Evolutionary conservation across 2,329 filamentous ascomycete species (phyloP).

Genomic region (Lachnellula willkommii): DNA sequence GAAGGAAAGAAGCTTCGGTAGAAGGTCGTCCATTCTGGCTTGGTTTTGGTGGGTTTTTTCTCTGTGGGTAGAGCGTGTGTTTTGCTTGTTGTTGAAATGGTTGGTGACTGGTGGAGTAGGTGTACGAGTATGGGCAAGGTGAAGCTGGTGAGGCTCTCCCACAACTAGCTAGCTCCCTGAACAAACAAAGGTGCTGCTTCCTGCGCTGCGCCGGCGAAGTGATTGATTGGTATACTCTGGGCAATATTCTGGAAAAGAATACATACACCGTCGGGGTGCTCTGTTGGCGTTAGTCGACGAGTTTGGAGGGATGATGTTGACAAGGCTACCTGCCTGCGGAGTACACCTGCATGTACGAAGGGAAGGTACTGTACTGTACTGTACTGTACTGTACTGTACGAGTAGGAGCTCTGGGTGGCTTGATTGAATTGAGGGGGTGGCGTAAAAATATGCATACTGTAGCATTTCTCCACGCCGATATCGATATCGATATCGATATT

Average conservation of each 20-base stretch:
- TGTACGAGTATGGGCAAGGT: too few relatives aligned
- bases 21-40: constrained; percentile 31
- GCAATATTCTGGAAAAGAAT: too few relatives aligned
- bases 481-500: neutral
- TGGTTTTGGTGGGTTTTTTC: neutral
- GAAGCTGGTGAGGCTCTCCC: neutral
- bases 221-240: too few relatives aligned
- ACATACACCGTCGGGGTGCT: neutral
- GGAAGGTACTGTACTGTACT: too few relatives aligned
- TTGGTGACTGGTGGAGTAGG: neutral
- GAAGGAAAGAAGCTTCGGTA: constrained; percentile 35
- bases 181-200: too few relatives aligned
- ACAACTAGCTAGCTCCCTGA: neutral
- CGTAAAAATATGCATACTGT: neutral
- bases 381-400: too few relatives aligned
- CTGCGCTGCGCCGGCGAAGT: too few relatives aligned
- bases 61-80: neutral
- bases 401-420: neutral
- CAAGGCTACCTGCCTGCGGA: neutral
- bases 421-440: neutral
- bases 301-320: neutral
- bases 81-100: neutral
- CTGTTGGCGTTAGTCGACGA: neutral
- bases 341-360: too few relatives aligned
- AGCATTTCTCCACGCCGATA: neutral